phyloP scores from a whole-genome alignment of 192 early-diverging fungal species.

The Mortierella hygrophila region DNA sequence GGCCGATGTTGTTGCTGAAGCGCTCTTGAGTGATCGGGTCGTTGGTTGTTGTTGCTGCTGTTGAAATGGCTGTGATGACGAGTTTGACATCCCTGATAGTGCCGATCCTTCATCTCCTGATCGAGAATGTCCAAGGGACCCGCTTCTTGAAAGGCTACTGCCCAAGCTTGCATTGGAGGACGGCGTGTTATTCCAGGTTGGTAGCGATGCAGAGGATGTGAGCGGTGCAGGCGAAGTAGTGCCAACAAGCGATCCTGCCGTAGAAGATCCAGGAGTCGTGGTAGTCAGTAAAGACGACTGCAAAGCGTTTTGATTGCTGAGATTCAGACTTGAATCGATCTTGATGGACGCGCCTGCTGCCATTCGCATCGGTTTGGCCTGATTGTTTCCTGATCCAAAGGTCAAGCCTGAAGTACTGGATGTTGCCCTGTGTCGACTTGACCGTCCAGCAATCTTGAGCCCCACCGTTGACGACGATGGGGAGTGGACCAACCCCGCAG shows the following conservation, averaged over 20 bases:
- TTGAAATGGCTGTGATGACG: not conserved
- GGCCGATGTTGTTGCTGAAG: slow-evolving; percentile 1
- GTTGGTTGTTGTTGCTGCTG: slow-evolving; percentile 12
- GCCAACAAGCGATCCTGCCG: slow-evolving; percentile 5
- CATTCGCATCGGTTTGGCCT: slow-evolving; percentile 31
- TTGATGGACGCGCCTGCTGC: slow-evolving; percentile 42
- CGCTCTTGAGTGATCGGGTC: slow-evolving; percentile 16
- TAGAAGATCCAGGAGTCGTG: slow-evolving; percentile 12
- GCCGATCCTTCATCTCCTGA: slow-evolving; percentile 25
- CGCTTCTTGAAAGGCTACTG: slow-evolving; percentile 6
- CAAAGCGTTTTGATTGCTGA: not conserved
- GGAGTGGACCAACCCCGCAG: not conserved
- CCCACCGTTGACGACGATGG: not conserved
- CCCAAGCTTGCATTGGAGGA: not conserved
- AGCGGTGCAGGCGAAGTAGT: not conserved
- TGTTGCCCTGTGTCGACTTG: slow-evolving; percentile 11
- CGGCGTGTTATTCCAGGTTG: not conserved
- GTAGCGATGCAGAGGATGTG: not conserved
- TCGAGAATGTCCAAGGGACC: not conserved
- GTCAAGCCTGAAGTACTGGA: slow-evolving; percentile 20
- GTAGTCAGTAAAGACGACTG: slow-evolving; percentile 9
- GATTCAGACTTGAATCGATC: slow-evolving; percentile 18
- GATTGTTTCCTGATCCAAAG: not conserved
- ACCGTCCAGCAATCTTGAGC: slow-evolving; percentile 3
- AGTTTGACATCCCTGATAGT: slow-evolving; percentile 7